Base-by-base conservation (phyloP, 2,329 filamentous ascomycete genomes). In the Aureobasidium uvarum region DNA sequence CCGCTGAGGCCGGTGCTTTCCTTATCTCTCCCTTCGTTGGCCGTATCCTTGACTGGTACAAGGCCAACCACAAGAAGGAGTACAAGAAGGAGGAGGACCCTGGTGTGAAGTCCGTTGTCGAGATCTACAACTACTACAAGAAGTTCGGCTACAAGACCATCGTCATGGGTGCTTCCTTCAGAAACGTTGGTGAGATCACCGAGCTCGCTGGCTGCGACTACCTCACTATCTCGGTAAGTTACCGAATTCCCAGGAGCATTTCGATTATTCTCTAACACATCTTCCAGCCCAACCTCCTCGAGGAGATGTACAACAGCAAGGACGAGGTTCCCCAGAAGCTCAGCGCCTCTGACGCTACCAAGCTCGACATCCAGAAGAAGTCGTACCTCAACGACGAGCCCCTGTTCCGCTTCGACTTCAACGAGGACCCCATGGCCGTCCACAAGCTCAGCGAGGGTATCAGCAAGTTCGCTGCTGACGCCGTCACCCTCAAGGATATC, bases 121-220 rank as follows among this genome's bases (percentile, higher is more conserved):
- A 75, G 80, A 99, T 99, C 84, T 99, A 89, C 88, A 95, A 99
- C 87, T 99, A 99, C 91, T 99, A 99, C 90, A 99, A 99, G 91
- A 98, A 98, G 86, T 91, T 84, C 80, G 92, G 90, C 80, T 97
- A 99, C 89, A 96, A 96, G 75, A 99, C 95, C 80, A 97, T 98
- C 74, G 95, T 99, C 81, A 99, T 99, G 95, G 95, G 95, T 77
- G 95, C 95, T 72, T 97, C 93, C 46, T 99, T 99, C 92, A 89
- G 95, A 79, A 98, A 90, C 85, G 83, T 83, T 69, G 95, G 95
- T 76, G 95, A 99, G 85, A 96, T 99, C 81, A 98, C 92, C 55
- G 95, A 99, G 85, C 87, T 99, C 69, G 94, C 94, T 77, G 95
- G 95, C 77, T 97, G 93, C 79, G 95, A 99, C 81, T 99, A 99